A percentile compares a stretch with the other conserved stretches of the same genome.
These are phyloP conservation scores for Microcera coccophila DNA, from an alignment of 2,329 filamentous ascomycete species.

Conservation along the genomic window DNA sequence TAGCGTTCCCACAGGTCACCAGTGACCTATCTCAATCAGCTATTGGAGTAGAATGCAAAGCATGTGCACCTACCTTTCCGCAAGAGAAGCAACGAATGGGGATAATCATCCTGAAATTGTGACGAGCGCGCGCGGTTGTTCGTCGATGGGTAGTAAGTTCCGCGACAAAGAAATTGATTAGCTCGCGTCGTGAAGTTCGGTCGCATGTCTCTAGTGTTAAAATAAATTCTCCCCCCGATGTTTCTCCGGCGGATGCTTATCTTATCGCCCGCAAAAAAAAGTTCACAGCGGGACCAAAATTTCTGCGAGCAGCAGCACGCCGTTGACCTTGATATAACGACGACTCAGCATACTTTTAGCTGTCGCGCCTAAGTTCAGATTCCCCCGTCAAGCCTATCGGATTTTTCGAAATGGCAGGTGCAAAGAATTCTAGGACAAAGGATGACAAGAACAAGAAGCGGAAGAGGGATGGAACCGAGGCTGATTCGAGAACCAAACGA, in stretches of 20 bases:
- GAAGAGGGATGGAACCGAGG: slow-evolving; percentile 44
- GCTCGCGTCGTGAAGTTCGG: slow-evolving; percentile 14
- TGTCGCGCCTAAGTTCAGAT: slow-evolving; percentile 16
- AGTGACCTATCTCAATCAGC: slow-evolving; percentile 65
- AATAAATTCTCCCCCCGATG: slow-evolving; percentile 29
- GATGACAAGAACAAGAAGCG: slow-evolving; percentile 43
- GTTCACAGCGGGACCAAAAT: slow-evolving; percentile 40
- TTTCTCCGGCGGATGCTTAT: slow-evolving; percentile 34
- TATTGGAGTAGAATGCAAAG: slow-evolving; percentile 4
- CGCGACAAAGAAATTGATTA: slow-evolving; percentile 22
- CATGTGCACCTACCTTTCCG: slow-evolving; percentile 71
- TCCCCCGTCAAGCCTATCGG: slow-evolving; percentile 7
- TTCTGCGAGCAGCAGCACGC: slow-evolving; percentile 23
- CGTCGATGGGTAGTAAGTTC: slow-evolving; percentile 11
- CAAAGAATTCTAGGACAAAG: slow-evolving; percentile 30
- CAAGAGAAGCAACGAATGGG: slow-evolving; percentile 98
- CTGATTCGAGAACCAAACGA: slow-evolving; percentile 40
- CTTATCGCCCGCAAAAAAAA: slow-evolving; percentile 40
- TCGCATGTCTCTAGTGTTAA: slow-evolving; percentile 11
- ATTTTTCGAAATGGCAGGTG: slow-evolving; percentile 33
- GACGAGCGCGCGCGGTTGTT: slow-evolving; percentile 12
- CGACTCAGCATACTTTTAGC: slow-evolving; percentile 10
- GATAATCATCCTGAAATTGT: slow-evolving; percentile 79
- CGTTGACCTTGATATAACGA: slow-evolving; percentile 17
- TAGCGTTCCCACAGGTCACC: slow-evolving; percentile 98